Percentiles rank a stretch among this genome's conserved stretches.
Evolutionary conservation across 495 filamentous ascomycete species (phyloP).

Genomic region (Xylaria palmicola): DNA sequence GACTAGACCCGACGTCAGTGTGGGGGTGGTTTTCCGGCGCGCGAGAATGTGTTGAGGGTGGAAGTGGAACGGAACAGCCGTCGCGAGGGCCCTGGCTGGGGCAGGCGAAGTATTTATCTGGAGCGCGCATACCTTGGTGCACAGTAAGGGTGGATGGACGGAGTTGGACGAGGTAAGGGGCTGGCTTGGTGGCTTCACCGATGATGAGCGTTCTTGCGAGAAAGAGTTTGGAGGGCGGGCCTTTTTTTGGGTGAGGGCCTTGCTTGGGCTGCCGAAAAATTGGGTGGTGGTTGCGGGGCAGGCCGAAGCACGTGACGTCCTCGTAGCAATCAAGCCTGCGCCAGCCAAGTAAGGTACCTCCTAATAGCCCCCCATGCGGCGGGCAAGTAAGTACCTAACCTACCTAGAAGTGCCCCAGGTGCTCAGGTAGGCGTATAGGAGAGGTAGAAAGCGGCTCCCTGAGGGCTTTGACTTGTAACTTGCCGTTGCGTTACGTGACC

Average conservation of each 20-base stretch:
- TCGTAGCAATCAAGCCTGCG: too few relatives aligned
- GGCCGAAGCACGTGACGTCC: conserved; percentile 16
- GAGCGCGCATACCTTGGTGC: conserved; percentile 6
- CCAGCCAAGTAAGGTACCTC: too few relatives aligned
- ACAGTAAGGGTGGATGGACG: not conserved
- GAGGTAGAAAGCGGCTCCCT: too few relatives aligned
- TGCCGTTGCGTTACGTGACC: too few relatives aligned
- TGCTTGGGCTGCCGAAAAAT: conserved; percentile 19
- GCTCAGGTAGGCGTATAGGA: too few relatives aligned
- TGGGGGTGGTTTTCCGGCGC: conserved; percentile 14
- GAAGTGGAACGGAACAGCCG: not conserved
- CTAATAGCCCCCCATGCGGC: too few relatives aligned
- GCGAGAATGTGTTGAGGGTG: conserved; percentile 5
- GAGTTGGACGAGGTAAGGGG: not conserved
- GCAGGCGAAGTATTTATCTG: not conserved
- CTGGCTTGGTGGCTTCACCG: conserved; percentile 13
- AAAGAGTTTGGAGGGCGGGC: conserved; percentile 19
- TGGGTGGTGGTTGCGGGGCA: conserved; percentile 19
- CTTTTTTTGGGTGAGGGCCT: conserved; percentile 16
- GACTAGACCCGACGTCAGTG: conserved; percentile 35
- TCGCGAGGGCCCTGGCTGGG: not conserved
- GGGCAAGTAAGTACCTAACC: too few relatives aligned
- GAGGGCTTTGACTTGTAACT: too few relatives aligned
- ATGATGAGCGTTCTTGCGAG: conserved; percentile 16
- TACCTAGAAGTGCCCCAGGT: not conserved